Percentiles rank a stretch among this genome's conserved stretches.
Evolutionary conservation across 2,329 filamentous ascomycete species (phyloP).

Genomic region (Coniochaeta prunicola): DNA sequence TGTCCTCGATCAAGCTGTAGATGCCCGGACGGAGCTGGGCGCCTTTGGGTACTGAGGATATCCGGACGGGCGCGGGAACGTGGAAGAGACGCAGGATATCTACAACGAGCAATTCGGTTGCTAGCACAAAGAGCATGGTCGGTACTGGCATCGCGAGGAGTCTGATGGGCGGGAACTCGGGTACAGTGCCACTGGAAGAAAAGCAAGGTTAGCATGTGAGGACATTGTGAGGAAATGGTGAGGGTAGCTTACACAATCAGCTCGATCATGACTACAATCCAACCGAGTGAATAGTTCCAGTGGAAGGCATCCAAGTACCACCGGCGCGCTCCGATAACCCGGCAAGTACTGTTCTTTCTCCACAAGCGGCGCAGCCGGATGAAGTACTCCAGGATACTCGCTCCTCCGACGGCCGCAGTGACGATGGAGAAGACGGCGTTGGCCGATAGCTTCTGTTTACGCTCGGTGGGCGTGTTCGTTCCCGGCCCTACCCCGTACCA

Average conservation of each 20-base stretch:
- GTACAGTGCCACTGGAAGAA: conserved; percentile 17
- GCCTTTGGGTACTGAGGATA: conserved; percentile 57
- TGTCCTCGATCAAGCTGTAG: conserved; percentile 61
- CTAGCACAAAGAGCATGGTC: conserved; percentile 35
- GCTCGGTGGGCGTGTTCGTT: conserved; percentile 27
- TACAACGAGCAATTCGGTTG: conserved; percentile 32
- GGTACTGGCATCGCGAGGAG: conserved; percentile 44
- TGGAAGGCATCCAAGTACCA: conserved; percentile 47
- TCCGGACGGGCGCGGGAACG: conserved; percentile 47
- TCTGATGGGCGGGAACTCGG: conserved; percentile 39
- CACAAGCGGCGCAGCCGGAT: conserved; percentile 43
- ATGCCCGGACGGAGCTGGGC: conserved; percentile 50
- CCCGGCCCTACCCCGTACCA: conserved; percentile 27
- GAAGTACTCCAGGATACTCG: conserved; percentile 47
- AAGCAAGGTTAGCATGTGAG: conserved; percentile 10
- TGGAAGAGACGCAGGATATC: conserved; percentile 25
- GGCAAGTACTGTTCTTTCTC: conserved; percentile 42
- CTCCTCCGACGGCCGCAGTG: conserved; percentile 42
- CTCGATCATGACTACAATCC: conserved; percentile 49
- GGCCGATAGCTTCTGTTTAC: conserved; percentile 15
- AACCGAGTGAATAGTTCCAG: conserved; percentile 46
- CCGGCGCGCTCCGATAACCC: conserved; percentile 27
- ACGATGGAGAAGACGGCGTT: conserved; percentile 42
- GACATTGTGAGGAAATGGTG: too few species aligned
- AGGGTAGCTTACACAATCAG: conserved; percentile 33